phyloP scores from a whole-genome alignment of 495 filamentous ascomycete species.

The Bacidia gigantensis region DNA sequence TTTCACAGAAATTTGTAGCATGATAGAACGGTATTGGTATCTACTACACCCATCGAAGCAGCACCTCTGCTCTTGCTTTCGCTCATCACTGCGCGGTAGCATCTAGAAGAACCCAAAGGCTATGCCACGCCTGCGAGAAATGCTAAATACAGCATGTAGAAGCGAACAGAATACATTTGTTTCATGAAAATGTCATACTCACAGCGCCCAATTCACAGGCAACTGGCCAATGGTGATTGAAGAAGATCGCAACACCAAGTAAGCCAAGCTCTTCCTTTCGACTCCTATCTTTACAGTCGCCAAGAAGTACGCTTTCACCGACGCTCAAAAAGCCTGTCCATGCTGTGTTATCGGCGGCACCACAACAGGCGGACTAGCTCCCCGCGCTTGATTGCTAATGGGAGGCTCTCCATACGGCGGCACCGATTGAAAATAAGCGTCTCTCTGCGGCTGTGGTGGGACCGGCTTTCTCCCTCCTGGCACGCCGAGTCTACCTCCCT shows the following conservation, averaged over 20 bases:
- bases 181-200: neutral
- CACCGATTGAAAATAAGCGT: conserved; percentile 53
- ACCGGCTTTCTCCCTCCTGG: conserved; percentile 15
- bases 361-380: neutral
- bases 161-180: neutral
- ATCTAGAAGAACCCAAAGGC: too few relatives aligned
- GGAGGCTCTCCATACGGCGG: conserved; percentile 57
- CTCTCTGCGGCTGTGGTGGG: conserved; percentile 33
- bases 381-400: conserved; percentile 11
- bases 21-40: too few relatives aligned
- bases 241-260: too few relatives aligned
- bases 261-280: too few relatives aligned
- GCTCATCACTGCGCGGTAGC: too few relatives aligned
- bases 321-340: conserved; percentile 12
- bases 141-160: neutral
- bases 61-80: too few relatives aligned
- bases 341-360: conserved; percentile 7
- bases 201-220: neutral
- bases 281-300: too few relatives aligned
- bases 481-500: conserved; percentile 12
- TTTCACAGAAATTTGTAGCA: too few relatives aligned
- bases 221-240: neutral
- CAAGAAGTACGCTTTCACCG: too few relatives aligned
- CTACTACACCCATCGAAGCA: too few relatives aligned
- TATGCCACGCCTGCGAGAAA: neutral